Conservation (phyloP, 176 grass and related monocot species). For the Triticum timopheevii region DNA sequence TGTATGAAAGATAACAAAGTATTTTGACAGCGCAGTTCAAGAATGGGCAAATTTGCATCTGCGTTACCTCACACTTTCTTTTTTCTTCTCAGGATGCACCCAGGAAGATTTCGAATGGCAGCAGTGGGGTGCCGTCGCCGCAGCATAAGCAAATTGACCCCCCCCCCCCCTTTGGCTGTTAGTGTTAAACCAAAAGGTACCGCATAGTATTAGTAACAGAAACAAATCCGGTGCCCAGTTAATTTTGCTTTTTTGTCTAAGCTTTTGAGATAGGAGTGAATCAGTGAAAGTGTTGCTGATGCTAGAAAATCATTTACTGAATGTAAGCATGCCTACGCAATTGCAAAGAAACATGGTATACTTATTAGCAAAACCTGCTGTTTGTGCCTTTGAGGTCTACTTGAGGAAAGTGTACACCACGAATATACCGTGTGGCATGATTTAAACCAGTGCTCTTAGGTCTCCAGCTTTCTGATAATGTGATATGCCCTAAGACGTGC, state of each 20-base stretch:
- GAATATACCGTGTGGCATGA: background rate
- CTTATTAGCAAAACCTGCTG: background rate
- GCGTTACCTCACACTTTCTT: background rate
- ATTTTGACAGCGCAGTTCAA: background rate
- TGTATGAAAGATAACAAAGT: background rate
- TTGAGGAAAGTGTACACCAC: background rate
- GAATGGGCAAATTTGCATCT: background rate
- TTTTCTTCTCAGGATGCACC: constrained; percentile 32
- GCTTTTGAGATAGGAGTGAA: background rate
- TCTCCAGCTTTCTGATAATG: background rate
- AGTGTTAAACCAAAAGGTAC: constrained; percentile 34
- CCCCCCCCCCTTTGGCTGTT: background rate
- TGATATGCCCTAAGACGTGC: background rate
- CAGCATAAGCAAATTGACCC: constrained; percentile 24
- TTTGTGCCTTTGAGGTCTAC: background rate
- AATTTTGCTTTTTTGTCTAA: background rate
- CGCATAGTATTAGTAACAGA: background rate
- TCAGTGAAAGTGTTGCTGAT: constrained; percentile 5
- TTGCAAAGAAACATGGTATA: background rate
- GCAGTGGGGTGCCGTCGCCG: background rate
- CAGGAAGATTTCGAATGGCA: constrained; percentile 25
- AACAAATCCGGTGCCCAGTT: background rate
- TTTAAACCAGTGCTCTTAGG: background rate
- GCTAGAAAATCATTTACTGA: background rate
- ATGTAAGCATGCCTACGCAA: background rate